Evolutionary conservation across 2,329 filamentous ascomycete genomes (phyloP), one percentile per base, ranked within the genome.

Genomic region (Colletotrichum spaethianum): DNA sequence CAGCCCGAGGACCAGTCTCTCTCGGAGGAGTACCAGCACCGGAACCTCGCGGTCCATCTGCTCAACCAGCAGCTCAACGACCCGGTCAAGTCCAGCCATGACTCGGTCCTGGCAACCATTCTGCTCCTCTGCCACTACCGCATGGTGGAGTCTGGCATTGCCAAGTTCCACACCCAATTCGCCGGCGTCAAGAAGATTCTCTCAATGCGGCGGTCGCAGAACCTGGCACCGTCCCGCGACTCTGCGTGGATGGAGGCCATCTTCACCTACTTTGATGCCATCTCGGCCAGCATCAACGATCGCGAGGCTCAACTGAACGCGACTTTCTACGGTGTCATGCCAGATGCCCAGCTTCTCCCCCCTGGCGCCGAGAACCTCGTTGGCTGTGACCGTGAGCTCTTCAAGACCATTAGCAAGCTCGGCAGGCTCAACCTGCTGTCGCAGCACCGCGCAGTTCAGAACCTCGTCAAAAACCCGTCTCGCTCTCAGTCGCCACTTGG

Each of bases 221-320:
- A 84, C 0, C 83, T 82, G 67, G 90, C 79, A 82, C 87, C 79
- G 77, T 91, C 78, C 81, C 89, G 91, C 62, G 93, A 95, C 73
- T 93, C 94, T 70, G 90, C 92, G 16, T 98, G 95, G 95, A 96
- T 98, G 85, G 94, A 97, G 77, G 92, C 94, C 52, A 91, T 98
- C 76, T 98, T 98, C 79, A 96, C 94, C 42, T 97, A 96, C 87
- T 97, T 97, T 79, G 96, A 98, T 80, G 94, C 95, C 67, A 94
- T 98, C 83, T 95, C 94, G 0, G 94, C 94, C 48, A 95, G 93
- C 63, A 94, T 97, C 79, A 98, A 98, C 77, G 94, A 98, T 81
- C 91, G 95, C 63, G 95, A 98, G 82, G 91, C 93, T 38, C 94
- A 97, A 80, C 89, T 98, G 23, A 86, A 91, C 74, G 89, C 90